Base-by-base conservation (phyloP, 1,284 basidiomycete species). In the Trametes polyzona region DNA sequence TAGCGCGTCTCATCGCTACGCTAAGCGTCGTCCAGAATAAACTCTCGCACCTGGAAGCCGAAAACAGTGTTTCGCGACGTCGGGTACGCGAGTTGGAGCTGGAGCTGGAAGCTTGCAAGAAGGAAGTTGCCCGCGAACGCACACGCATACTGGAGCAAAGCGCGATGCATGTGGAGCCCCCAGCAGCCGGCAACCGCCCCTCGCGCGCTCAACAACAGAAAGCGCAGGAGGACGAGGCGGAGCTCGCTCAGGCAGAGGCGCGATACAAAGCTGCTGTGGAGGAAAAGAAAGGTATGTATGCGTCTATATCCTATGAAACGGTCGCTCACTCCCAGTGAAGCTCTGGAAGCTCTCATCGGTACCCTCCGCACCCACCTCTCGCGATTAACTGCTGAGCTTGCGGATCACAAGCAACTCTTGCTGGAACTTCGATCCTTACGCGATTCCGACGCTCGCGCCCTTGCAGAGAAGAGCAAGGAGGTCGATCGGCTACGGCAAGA, bases 31-130 rank as follows among this genome's bases (percentile, higher is more conserved):
- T 92, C 3, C 88, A 92, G 59, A 73, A 79, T 11, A 86, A 87
- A 62, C 75, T 93, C 4, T 77, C 81, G 14, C 78, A 86, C 47
- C 79, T 95, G 1, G 91, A 95, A 66, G 83, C 84, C 1, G 92
- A 95, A 68, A 95, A 95, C 64, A 79, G 85, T 4, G 82, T 91
- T 4, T 92, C 92, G 1, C 79, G 90, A 1, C 77, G 88, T 19
- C 80, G 93, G 12, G 88, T 95, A 19, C 76, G 84, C 36, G 93
- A 95, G 67, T 80, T 96, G 5, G 93, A 96, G 71, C 75, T 81
- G 48, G 93, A 95, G 68, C 78, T 95, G 2, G 88, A 92, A 61
- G 78, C 82, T 3, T 92, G 89, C 65, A 90, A 88, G 68, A 79
- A 81, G 21, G 88, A 92, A 42, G 90, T 91, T 5, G 79, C 76